Evolutionary conservation across 805 yeast genomes (phyloP).

Genomic region (Metschnikowia reukaufii): DNA sequence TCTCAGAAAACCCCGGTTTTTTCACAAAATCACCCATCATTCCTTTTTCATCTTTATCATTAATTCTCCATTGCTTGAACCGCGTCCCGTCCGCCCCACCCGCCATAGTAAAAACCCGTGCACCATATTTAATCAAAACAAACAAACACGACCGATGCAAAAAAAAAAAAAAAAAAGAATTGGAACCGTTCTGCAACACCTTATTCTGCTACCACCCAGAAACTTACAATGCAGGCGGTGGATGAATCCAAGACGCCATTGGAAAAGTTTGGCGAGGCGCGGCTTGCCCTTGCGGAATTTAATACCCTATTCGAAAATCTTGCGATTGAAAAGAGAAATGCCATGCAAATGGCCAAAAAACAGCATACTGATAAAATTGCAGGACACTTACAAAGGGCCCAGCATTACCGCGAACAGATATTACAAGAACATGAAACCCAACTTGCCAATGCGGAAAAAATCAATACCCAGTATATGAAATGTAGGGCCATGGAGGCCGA

Average conservation of each 20-base stretch:
- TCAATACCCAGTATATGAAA: constrained; percentile 25
- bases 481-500: constrained; percentile 33
- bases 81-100: too few species aligned
- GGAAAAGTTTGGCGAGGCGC: constrained; percentile 38
- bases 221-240: not conserved
- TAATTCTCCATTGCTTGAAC: too few species aligned
- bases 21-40: too few species aligned
- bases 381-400: constrained; percentile 32
- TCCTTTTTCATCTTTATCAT: too few species aligned
- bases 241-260: constrained; percentile 16
- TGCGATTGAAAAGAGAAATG: constrained; percentile 32
- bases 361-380: constrained; percentile 30
- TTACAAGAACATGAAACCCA: constrained; percentile 27
- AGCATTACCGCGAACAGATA: constrained; percentile 32
- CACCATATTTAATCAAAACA: not conserved
- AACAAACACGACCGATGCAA: not conserved
- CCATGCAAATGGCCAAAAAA: constrained; percentile 34
- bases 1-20: too few species aligned
- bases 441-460: constrained; percentile 28
- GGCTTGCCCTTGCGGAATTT: constrained; percentile 39
- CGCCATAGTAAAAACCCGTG: constrained; percentile 3
- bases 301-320: constrained; percentile 37
- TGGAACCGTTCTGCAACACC: not conserved
- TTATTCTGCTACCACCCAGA: not conserved
- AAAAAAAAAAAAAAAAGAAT: not conserved